Evolutionary conservation across 2,329 filamentous ascomycete genomes (phyloP), one percentile per base, ranked within the genome.

Genomic region (Penicillium digitatum): DNA sequence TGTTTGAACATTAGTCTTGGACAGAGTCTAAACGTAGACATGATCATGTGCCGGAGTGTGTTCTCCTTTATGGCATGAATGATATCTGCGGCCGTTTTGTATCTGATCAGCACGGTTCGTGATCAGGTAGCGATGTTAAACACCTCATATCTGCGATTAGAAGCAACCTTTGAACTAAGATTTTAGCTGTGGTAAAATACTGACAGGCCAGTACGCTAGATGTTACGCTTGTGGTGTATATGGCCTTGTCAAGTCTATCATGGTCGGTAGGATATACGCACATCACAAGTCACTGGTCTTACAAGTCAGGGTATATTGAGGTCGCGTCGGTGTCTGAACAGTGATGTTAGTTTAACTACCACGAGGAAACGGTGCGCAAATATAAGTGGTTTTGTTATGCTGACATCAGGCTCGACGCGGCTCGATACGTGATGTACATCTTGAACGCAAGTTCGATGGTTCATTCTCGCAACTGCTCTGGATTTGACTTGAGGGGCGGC

Each of bases 131-230:
- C 11, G 31, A 9, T 18, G 12, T 16, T 24, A 42, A 32, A 37
- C 65, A 70, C 69, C 66, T 71, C 68, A 54, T 70, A 71, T 64
- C 68, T 70, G 37, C 5, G 9, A 26, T 12, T 22, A 55, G 62
- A 46, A 66, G 64, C 34, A 11, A 43, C 6, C 11, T 20, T 18
- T 8, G 14, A 32, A 18, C 6, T 27, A 14, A 16, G 8, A 27
- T 35, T 1, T 4, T n/a, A n/a, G 11, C 24, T 11, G 14, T 9
- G 9, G 24, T 26, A 20, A 7, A 66, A 22, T 64, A 71, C 69
- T 60, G 62, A 43, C 70, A 71, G 45, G 67, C 66, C 44, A 70
- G 57, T 6, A 64, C 65, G 48, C 61, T 68, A 1, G 68, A 70
- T 0, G 68, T 69, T 55, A 70, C 60, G 40, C 67, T 70, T 11